Conservation (phyloP, 495 filamentous ascomycete species). For the Letharia columbiana region DNA sequence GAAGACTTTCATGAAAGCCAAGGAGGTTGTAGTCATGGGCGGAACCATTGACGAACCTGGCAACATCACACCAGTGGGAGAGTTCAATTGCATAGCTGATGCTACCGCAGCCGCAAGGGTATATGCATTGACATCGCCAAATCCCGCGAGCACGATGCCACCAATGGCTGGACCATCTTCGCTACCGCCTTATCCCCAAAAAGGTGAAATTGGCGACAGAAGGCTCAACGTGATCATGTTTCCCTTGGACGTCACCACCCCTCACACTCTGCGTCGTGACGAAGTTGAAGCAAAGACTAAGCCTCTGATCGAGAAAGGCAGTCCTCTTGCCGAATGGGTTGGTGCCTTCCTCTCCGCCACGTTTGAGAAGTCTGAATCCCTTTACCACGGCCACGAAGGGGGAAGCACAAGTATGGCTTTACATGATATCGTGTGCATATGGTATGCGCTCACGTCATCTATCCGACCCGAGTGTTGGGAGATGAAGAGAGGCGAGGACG, state of each 20-base stretch:
- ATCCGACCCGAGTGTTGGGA: conserved; percentile 34
- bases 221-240: conserved; percentile 70
- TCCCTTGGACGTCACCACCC: conserved; percentile 80
- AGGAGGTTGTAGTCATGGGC: conserved; percentile 95
- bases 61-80: conserved; percentile 70
- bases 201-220: conserved; percentile 40
- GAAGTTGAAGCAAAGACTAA: conserved; percentile 50
- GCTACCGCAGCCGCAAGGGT: conserved; percentile 77
- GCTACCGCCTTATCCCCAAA: conserved; percentile 59
- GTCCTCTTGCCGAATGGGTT: conserved; percentile 78
- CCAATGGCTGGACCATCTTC: conserved; percentile 33
- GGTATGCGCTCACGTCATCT: conserved; percentile 64
- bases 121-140: conserved; percentile 78
- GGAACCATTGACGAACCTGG: conserved; percentile 71
- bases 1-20: conserved; percentile 76
- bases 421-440: conserved; percentile 84
- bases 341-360: conserved; percentile 66
- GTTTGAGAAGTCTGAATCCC: conserved; percentile 60
- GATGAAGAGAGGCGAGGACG: conserved; percentile 48
- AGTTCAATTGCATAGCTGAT: conserved; percentile 83
- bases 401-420: conserved; percentile 56
- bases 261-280: conserved; percentile 55
- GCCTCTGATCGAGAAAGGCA: conserved; percentile 44
- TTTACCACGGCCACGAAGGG: conserved; percentile 46
- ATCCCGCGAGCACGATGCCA: conserved; percentile 62